A percentile compares a stretch with the other conserved stretches of the same genome.
These are phyloP conservation scores for Metschnikowia colocasiae DNA, from an alignment of 805 yeast genomes.

Conservation along the genomic window DNA sequence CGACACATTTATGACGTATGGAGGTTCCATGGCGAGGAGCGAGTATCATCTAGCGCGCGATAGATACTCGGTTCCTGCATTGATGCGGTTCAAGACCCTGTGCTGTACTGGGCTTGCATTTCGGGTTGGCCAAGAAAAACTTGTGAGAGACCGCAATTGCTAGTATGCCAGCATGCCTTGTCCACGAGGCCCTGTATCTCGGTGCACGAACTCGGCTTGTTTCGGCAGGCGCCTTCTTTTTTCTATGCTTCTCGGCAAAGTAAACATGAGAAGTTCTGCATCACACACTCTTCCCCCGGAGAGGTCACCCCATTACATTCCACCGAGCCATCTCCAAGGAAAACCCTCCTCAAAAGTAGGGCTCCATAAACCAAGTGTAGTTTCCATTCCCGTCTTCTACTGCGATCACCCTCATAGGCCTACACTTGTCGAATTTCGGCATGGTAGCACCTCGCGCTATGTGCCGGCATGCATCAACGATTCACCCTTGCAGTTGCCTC, in stretches of 20 bases:
- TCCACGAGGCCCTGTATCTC: no score
- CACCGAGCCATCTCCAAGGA: no score
- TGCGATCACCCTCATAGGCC: neutral
- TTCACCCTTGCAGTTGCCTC: neutral
- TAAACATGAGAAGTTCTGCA: no score
- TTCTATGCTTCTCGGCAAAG: no score
- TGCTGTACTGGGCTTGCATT: neutral
- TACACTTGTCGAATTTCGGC: neutral
- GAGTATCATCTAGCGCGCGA: neutral
- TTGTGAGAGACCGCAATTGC: no score
- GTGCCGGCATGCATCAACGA: neutral
- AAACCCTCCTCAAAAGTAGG: no score
- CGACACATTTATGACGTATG: conserved; percentile 16
- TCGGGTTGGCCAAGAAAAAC: neutral
- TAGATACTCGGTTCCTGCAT: neutral
- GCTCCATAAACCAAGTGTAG: neutral
- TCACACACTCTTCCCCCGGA: no score
- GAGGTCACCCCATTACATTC: no score
- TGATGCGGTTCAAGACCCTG: no score
- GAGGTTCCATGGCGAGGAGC: conserved; percentile 7
- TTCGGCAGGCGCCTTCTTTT: neutral
- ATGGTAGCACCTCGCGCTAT: neutral
- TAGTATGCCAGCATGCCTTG: no score
- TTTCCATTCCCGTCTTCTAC: neutral
- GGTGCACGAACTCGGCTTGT: no score